Evolutionary conservation across 192 early-diverging fungal species (phyloP).

Genomic region (Entrophospora sp.): DNA sequence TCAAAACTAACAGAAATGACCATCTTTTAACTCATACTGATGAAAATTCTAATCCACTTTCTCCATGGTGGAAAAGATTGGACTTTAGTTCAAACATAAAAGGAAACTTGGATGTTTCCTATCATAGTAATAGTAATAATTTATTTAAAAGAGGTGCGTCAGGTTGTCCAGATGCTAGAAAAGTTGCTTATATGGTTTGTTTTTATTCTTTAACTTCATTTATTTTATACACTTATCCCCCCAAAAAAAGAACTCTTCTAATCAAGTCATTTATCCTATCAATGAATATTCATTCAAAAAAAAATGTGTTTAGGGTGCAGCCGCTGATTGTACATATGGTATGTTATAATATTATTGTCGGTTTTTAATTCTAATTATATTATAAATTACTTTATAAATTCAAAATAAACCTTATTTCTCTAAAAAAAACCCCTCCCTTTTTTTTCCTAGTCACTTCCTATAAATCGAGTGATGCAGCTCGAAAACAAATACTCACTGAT

Average conservation of each 20-base stretch:
- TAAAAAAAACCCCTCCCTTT: too few relatives aligned
- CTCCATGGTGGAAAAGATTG: too few relatives aligned
- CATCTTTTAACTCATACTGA: too few relatives aligned
- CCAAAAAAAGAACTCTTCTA: too few relatives aligned
- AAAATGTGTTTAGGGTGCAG: constrained; percentile 43
- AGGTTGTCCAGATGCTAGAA: constrained; percentile 26
- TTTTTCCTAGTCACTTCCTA: constrained; percentile 32
- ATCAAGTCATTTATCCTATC: background rate
- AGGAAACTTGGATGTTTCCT: background rate
- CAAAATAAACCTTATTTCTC: too few relatives aligned
- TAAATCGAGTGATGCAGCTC: constrained; percentile 40
- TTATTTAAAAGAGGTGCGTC: background rate
- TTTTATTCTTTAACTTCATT: background rate
- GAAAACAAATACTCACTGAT: constrained; percentile 66
- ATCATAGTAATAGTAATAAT: background rate
- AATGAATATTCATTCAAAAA: background rate
- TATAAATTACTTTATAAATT: background rate
- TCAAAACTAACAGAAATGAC: background rate
- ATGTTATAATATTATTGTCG: background rate
- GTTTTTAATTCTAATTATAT: background rate
- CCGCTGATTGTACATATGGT: constrained; percentile 63
- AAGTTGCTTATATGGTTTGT: constrained; percentile 27
- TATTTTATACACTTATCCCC: background rate
- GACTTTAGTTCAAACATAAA: background rate
- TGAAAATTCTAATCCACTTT: too few relatives aligned